Conservation (phyloP, 257 asterid species). For the Forsythia suspensa region DNA sequence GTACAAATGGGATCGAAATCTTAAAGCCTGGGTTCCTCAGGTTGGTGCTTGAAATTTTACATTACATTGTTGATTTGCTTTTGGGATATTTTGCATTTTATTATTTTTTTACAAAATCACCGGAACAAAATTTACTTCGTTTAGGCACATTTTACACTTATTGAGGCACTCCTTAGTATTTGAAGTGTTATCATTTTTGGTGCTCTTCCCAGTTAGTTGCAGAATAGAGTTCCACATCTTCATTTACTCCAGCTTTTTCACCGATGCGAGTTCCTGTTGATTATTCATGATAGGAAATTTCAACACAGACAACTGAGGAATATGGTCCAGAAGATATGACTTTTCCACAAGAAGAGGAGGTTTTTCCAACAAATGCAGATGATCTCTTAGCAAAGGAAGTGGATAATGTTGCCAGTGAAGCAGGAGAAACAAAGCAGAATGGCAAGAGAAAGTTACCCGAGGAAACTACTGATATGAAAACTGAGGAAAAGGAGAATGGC, state of each 20-base stretch:
- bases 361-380: constrained; percentile 41
- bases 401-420: constrained; percentile 35
- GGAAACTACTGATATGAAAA: constrained; percentile 55
- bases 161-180: not conserved
- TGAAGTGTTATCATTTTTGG: not conserved
- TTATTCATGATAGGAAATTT: constrained; percentile 51
- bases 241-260: constrained; percentile 1
- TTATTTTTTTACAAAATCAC: not conserved
- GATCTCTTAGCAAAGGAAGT: constrained; percentile 34
- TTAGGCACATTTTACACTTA: not conserved
- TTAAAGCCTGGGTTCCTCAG: constrained; percentile 95
- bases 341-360: constrained; percentile 73
- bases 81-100: constrained; percentile 1
- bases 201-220: not conserved
- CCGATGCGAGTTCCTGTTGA: not conserved
- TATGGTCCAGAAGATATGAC: constrained; percentile 73
- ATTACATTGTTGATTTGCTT: constrained; percentile 9
- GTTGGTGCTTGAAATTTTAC: constrained; percentile 36
- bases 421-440: constrained; percentile 43
- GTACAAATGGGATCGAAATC: constrained; percentile 85
- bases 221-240: constrained; percentile 12
- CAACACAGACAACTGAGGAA: constrained; percentile 33
- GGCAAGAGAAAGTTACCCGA: constrained; percentile 69
- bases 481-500: constrained; percentile 61
- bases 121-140: not conserved